These are phyloP conservation scores for Cicer bijugum DNA, from an alignment of 306 rosid genomes.

Conservation along the genomic window DNA sequence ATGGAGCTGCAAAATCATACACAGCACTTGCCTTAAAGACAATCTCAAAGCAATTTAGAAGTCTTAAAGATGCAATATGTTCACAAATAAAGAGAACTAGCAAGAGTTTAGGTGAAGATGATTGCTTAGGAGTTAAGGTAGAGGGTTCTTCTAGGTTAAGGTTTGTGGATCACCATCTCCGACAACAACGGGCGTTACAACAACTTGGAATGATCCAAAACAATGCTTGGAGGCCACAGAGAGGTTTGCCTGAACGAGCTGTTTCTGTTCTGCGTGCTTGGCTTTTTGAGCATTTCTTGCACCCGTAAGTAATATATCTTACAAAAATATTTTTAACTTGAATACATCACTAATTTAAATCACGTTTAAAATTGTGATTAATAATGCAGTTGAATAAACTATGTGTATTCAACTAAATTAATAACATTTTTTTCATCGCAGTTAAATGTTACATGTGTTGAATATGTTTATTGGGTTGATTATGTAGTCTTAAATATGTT, in stretches of 20 bases:
- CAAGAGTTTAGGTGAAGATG: slow-evolving; percentile 76
- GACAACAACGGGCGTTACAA: slow-evolving; percentile 76
- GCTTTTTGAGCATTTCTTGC: slow-evolving; percentile 90
- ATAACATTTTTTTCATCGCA: no score
- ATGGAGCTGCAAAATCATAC: slow-evolving; percentile 68
- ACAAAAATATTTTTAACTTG: no score
- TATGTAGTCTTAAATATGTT: neutral
- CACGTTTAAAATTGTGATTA: no score
- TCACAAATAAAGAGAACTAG: slow-evolving; percentile 61
- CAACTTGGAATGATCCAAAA: slow-evolving; percentile 79
- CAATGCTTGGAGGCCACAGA: slow-evolving; percentile 81
- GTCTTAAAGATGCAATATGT: slow-evolving; percentile 67
- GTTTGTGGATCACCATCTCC: slow-evolving; percentile 70
- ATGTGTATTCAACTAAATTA: no score
- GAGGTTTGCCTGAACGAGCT: slow-evolving; percentile 87
- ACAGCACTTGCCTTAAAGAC: slow-evolving; percentile 68
- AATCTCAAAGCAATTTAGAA: slow-evolving; percentile 77
- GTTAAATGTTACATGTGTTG: no score
- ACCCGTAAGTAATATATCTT: slow-evolving; percentile 60
- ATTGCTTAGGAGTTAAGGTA: slow-evolving; percentile 59
- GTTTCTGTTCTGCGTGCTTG: slow-evolving; percentile 92
- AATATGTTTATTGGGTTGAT: no score
- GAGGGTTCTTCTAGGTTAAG: slow-evolving; percentile 73
- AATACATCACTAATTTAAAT: no score
- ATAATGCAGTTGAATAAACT: no score